phyloP scores from a whole-genome alignment of 306 rosid species.

The Pachyrhizus erosus region DNA sequence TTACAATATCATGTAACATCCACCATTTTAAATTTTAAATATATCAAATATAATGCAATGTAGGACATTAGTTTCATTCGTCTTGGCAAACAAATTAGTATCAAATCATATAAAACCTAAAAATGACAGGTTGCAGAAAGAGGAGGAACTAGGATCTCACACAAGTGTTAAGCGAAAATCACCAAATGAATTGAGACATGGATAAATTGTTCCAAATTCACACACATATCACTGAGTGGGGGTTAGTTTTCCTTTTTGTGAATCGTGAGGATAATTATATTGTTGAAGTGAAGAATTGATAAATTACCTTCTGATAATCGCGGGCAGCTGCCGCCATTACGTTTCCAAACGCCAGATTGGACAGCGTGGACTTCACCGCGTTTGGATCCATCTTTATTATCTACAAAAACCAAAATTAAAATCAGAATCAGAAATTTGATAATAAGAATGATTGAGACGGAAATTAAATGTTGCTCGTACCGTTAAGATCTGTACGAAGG shows the following conservation, averaged over 20 bases:
- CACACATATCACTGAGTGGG: background rate
- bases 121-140: background rate
- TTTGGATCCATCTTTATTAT: slow-evolving; percentile 75
- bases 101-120: background rate
- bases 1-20: background rate
- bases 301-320: slow-evolving; percentile 73
- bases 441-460: background rate
- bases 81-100: background rate
- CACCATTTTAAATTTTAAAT: background rate
- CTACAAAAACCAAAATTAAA: background rate
- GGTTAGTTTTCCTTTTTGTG: background rate
- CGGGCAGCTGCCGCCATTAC: slow-evolving; percentile 95
- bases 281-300: background rate
- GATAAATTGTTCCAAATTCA: background rate
- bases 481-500: slow-evolving; percentile 13
- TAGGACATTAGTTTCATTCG: background rate
- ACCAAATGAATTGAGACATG: background rate
- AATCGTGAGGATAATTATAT: background rate
- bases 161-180: background rate
- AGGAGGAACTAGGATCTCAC: background rate
- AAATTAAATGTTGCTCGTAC: background rate
- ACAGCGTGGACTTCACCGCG: slow-evolving; percentile 78
- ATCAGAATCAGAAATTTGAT: background rate
- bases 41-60: background rate
- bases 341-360: slow-evolving; percentile 86